Conservation (phyloP, 306 rosid species). For the Cucurbita maxima region DNA sequence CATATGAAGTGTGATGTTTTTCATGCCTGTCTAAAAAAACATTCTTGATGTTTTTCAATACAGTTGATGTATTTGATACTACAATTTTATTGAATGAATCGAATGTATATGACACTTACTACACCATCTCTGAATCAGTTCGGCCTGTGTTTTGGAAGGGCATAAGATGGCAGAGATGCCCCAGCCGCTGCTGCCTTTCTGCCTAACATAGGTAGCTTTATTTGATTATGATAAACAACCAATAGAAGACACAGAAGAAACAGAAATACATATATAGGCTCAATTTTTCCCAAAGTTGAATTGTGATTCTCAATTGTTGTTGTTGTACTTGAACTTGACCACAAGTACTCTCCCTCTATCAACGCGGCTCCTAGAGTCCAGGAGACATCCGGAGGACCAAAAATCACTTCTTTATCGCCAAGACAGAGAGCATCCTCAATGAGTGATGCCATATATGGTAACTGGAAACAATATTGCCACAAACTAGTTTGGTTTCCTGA, state of each 20-base stretch:
- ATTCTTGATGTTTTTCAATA: neutral
- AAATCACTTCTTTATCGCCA: conserved; percentile 42
- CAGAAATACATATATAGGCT: conserved; percentile 37
- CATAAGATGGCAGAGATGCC: conserved; percentile 32
- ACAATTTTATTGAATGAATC: conserved; percentile 14
- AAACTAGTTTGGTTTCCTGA: conserved; percentile 26
- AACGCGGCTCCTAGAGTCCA: conserved; percentile 88
- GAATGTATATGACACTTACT: neutral
- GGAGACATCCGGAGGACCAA: conserved; percentile 75
- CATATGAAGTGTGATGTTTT: neutral
- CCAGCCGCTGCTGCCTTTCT: conserved; percentile 27
- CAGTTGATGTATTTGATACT: neutral
- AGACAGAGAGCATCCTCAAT: conserved; percentile 55
- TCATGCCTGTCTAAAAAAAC: neutral
- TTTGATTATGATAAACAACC: conserved; percentile 44
- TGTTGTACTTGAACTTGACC: conserved; percentile 12
- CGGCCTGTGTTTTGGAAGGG: conserved; percentile 23
- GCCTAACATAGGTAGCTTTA: conserved; percentile 61
- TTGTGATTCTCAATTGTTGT: conserved; percentile 9
- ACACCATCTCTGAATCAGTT: conserved; percentile 4
- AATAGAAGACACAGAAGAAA: conserved; percentile 42
- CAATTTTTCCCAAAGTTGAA: conserved; percentile 19
- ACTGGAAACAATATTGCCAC: conserved; percentile 54
- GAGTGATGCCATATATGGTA: conserved; percentile 77
- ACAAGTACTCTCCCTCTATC: conserved; percentile 39